These are phyloP conservation scores for Castanospermum australe DNA, from an alignment of 306 rosid species.

Conservation along the genomic window DNA sequence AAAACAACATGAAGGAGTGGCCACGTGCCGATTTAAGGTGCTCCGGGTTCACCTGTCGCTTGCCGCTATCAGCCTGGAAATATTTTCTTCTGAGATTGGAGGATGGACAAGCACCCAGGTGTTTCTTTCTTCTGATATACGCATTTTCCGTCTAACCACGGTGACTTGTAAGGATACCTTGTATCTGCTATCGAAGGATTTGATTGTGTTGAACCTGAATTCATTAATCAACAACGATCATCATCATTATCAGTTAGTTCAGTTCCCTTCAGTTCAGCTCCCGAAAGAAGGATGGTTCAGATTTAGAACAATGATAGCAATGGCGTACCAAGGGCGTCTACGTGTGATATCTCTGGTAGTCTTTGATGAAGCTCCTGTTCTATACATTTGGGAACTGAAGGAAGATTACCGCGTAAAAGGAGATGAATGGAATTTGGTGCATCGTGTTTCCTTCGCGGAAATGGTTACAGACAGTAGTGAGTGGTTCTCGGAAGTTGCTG, in stretches of 20 bases:
- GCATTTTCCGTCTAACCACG: too few species aligned
- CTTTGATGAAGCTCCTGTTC: too few species aligned
- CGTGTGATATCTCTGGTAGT: neutral
- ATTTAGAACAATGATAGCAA: too few species aligned
- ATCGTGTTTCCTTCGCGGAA: neutral
- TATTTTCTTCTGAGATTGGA: neutral
- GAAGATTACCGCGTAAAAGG: neutral
- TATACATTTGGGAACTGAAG: neutral
- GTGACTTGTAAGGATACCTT: neutral
- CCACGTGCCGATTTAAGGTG: neutral
- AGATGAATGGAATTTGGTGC: neutral
- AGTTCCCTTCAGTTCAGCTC: too few species aligned
- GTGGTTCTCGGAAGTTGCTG: too few species aligned
- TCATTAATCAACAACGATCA: too few species aligned
- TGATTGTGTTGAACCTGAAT: too few species aligned
- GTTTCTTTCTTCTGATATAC: too few species aligned
- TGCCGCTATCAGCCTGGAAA: too few species aligned
- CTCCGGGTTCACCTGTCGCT: neutral
- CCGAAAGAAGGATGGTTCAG: neutral
- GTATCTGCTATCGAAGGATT: too few species aligned
- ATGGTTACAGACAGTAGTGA: neutral
- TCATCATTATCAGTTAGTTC: too few species aligned
- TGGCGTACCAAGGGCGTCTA: neutral
- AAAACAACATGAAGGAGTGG: neutral
- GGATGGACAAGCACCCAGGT: too few species aligned